Evolutionary conservation across 2,329 filamentous ascomycete genomes (phyloP).

Genomic region (Raffaelea arxii): DNA sequence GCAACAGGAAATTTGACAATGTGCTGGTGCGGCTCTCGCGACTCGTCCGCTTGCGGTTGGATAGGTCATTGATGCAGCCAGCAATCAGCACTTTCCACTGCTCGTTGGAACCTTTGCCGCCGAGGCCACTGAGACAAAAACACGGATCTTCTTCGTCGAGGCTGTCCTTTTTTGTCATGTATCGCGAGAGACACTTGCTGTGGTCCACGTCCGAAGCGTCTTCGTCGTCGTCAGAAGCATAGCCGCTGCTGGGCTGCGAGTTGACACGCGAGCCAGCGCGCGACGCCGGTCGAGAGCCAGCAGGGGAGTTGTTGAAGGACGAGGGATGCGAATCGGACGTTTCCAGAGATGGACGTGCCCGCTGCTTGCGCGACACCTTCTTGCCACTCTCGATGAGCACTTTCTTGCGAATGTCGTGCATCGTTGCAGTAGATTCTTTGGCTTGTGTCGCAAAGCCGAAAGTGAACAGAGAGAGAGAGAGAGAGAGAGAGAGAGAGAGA

Average conservation of each 20-base stretch:
- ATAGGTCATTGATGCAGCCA: too few relatives aligned
- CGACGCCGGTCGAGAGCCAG: conserved; percentile 42
- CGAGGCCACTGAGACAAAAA: too few relatives aligned
- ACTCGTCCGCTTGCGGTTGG: too few relatives aligned
- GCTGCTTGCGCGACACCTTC: conserved; percentile 60
- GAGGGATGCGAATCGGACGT: conserved; percentile 26
- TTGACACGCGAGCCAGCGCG: conserved; percentile 41
- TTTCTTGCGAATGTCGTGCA: conserved; percentile 59
- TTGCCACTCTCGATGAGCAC: conserved; percentile 61
- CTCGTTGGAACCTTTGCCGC: conserved; percentile 59
- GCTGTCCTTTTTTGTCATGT: too few relatives aligned
- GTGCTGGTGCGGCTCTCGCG: too few relatives aligned
- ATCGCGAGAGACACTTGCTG: too few relatives aligned
- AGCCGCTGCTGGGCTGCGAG: conserved; percentile 46
- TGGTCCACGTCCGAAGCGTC: too few relatives aligned
- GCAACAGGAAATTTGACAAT: too few relatives aligned
- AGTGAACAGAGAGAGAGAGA: neutral
- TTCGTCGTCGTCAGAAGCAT: conserved; percentile 55
- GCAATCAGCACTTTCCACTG: too few relatives aligned
- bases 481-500: too few relatives aligned
- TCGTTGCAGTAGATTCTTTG: conserved; percentile 24
- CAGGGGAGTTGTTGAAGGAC: conserved; percentile 19
- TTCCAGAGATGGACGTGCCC: conserved; percentile 48
- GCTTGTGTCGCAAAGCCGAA: neutral
- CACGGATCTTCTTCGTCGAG: conserved; percentile 66